phyloP scores from a whole-genome alignment of 352 stramenopile genomes.

The Phytopythium helicoides region DNA sequence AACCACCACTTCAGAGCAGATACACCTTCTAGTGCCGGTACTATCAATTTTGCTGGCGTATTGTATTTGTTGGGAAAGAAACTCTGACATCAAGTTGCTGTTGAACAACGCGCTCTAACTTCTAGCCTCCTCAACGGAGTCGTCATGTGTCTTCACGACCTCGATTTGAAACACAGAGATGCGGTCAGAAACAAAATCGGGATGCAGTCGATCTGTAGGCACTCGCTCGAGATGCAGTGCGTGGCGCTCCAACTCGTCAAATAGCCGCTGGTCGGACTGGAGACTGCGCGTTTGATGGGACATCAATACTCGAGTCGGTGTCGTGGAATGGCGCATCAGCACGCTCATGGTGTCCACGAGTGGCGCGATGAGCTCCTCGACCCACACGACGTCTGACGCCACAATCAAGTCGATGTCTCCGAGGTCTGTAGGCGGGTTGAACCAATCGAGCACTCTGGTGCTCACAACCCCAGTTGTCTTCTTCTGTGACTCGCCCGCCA shows the following conservation, averaged over 20 bases:
- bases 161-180: conserved; percentile 6
- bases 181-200: conserved; percentile 9
- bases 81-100: too few species aligned
- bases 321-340: conserved; percentile 35
- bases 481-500: conserved; percentile 11
- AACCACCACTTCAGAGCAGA: not conserved
- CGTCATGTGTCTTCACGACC: too few species aligned
- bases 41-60: too few species aligned
- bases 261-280: conserved; percentile 56
- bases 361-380: conserved; percentile 82
- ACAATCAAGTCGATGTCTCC: conserved; percentile 78
- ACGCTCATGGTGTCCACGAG: conserved; percentile 74
- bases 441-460: conserved; percentile 67
- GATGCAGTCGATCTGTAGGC: conserved; percentile 11
- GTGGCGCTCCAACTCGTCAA: conserved; percentile 39
- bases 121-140: too few species aligned
- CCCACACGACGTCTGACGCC: conserved; percentile 90
- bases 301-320: conserved; percentile 52
- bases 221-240: conserved; percentile 12
- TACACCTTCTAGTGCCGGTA: too few species aligned
- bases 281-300: conserved; percentile 69
- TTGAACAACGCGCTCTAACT: too few species aligned
- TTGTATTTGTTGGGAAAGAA: too few species aligned
- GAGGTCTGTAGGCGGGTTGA: conserved; percentile 45
- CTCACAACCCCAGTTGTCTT: conserved; percentile 10